Conservation (phyloP, 345 rosid species). For the Combretum micranthum region DNA sequence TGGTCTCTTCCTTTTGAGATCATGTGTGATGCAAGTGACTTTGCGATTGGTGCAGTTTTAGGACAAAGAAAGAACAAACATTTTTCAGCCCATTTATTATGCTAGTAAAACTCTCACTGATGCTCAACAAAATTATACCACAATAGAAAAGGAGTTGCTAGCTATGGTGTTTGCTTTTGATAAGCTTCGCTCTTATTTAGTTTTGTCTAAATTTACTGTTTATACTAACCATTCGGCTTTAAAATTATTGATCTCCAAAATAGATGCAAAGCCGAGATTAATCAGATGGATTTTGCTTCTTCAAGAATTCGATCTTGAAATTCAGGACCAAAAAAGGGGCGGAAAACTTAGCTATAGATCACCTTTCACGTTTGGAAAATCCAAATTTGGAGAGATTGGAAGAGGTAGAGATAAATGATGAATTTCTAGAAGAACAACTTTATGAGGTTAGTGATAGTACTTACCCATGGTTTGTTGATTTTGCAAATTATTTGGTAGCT, state of each 20-base stretch:
- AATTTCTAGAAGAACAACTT: too few species aligned
- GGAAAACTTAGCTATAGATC: not conserved
- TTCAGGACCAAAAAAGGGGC: not conserved
- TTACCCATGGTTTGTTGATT: too few species aligned
- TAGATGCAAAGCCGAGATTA: not conserved
- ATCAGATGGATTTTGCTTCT: not conserved
- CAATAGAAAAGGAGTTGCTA: not conserved
- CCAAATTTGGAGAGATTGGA: not conserved
- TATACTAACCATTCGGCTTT: not conserved
- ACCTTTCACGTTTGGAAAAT: not conserved
- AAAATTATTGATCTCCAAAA: not conserved
- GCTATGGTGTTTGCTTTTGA: not conserved
- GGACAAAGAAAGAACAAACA: not conserved
- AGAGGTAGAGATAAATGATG: too few species aligned
- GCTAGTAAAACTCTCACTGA: not conserved
- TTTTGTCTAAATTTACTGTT: not conserved
- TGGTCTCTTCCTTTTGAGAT: not conserved
- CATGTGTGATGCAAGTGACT: not conserved
- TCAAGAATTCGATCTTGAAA: not conserved
- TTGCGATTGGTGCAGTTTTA: not conserved
- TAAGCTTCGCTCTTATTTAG: not conserved
- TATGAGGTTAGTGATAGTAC: too few species aligned
- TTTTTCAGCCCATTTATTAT: not conserved
- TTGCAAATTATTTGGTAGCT: too few species aligned
- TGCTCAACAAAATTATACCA: not conserved